Evolutionary conservation across 2,329 filamentous ascomycete species (phyloP).

Genomic region (Phialophora verrucosa): DNA sequence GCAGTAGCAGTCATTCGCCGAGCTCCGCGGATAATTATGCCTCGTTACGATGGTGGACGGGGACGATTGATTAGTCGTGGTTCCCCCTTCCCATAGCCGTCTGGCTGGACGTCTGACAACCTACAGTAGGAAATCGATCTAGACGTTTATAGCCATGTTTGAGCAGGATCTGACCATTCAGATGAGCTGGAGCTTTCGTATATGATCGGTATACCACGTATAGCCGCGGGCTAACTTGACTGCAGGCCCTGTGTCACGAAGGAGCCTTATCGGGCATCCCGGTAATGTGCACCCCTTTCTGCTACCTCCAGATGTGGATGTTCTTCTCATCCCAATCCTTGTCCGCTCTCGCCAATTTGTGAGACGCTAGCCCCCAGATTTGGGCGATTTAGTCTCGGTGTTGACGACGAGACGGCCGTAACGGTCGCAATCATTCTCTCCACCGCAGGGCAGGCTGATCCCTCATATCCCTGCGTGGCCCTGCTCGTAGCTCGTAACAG

Average conservation of each 20-base stretch:
- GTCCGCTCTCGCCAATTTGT: not conserved
- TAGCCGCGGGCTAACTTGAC: not conserved
- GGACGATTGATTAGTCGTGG: not conserved
- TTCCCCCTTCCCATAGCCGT: not conserved
- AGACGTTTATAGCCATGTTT: not conserved
- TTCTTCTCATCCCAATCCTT: not conserved
- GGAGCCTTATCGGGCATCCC: not conserved
- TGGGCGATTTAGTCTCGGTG: not conserved
- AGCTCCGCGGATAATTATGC: too few species aligned
- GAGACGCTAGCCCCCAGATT: not conserved
- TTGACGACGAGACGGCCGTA: not conserved
- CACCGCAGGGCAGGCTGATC: not conserved
- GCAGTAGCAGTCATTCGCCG: too few species aligned
- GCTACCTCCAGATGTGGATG: not conserved
- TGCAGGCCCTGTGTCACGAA: too few species aligned
- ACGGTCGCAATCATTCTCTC: not conserved
- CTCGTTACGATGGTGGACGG: too few species aligned
- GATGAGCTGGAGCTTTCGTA: not conserved
- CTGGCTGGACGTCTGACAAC: not conserved
- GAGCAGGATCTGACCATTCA: not conserved
- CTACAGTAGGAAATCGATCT: too few species aligned
- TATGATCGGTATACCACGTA: not conserved
- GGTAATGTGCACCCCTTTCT: not conserved
- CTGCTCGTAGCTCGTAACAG: not conserved
- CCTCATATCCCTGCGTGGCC: not conserved